Base-by-base conservation (phyloP, 306 rosid species). In the Acacia acuminata region DNA sequence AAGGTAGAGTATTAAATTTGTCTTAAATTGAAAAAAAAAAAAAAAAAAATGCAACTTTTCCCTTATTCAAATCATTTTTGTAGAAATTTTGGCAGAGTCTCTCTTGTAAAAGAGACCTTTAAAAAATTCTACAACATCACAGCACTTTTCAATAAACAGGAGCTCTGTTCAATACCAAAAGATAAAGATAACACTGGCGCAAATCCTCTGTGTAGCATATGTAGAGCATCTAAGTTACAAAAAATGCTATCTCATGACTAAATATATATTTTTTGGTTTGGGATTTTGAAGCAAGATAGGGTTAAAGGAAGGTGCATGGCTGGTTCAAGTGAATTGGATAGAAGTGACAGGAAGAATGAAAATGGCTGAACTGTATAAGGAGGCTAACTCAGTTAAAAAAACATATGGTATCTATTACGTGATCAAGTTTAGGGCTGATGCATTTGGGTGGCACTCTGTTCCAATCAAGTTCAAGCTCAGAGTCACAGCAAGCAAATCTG, bases 241-340 rank as follows among this genome's bases (percentile, higher is more conserved):
- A 38, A 38, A 38, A 38, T 38, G 42, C 42, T 6, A 38, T 38
- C 42, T 38, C 55, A 19, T 16, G 7, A 53, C 60, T 53, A 53
- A 53, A 53, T 7, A 8, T 20, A 51, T 16, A 50, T 16, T 40
- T 38, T 34, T 34, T 40, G 14, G 51, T 22, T 34, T 44, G 27
- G 19, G 9, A 16, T 51, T 50, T 30, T 36, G 1, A 69, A 79
- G 82, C 30, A 19, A 27, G 25, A 56, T 19, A 38, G 60, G 76
- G 27, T 70, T 79, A 47, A 58, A 27, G 10, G 34, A 70, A 71
- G 47, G 63, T 5, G 71, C 61, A 25, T 71, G 65, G 79, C 73
- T 81, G 67, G 84, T 81, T 72, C 84, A 81, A 73, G 79, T 72
- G 78, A 80, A 72, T 5, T 73, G 73, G 84, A 15, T 81, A 0